Conservation (phyloP, 2,329 filamentous ascomycete species). For the Fusarium sp. region DNA sequence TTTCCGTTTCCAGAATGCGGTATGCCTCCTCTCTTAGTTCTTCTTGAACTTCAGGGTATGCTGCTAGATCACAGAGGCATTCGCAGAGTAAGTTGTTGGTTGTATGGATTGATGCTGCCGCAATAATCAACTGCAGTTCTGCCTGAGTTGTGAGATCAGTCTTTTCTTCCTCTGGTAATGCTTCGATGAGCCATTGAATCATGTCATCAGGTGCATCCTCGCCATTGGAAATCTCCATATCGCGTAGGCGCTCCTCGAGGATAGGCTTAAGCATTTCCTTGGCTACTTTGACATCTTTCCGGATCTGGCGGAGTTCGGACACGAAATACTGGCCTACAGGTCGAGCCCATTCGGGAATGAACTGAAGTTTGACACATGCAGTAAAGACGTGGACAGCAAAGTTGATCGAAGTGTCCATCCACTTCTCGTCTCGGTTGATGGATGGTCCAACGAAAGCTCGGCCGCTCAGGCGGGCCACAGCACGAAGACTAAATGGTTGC, state of each 20-base stretch:
- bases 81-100: slow-evolving; percentile 59
- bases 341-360: slow-evolving; percentile 62
- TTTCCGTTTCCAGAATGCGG: slow-evolving; percentile 54
- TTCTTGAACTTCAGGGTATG: slow-evolving; percentile 59
- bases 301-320: slow-evolving; percentile 58
- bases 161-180: slow-evolving; percentile 53
- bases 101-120: slow-evolving; percentile 58
- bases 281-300: slow-evolving; percentile 55
- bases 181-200: slow-evolving; percentile 58
- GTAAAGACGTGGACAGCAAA: slow-evolving; percentile 62
- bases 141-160: slow-evolving; percentile 53
- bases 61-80: slow-evolving; percentile 62
- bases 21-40: slow-evolving; percentile 61
- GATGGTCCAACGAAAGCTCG: slow-evolving; percentile 63
- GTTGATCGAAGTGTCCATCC: slow-evolving; percentile 64
- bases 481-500: slow-evolving; percentile 62
- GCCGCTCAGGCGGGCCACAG: slow-evolving; percentile 65
- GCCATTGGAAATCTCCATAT: slow-evolving; percentile 52
- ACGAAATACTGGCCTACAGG: slow-evolving; percentile 60
- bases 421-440: slow-evolving; percentile 63
- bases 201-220: slow-evolving; percentile 55
- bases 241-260: slow-evolving; percentile 58
- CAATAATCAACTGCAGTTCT: slow-evolving; percentile 57
- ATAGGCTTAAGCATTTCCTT: slow-evolving; percentile 58
- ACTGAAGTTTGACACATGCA: slow-evolving; percentile 61